Evolutionary conservation across 305 asterid species (phyloP), one percentile per base, ranked within the genome.

Genomic region (Solanum hybrid): DNA sequence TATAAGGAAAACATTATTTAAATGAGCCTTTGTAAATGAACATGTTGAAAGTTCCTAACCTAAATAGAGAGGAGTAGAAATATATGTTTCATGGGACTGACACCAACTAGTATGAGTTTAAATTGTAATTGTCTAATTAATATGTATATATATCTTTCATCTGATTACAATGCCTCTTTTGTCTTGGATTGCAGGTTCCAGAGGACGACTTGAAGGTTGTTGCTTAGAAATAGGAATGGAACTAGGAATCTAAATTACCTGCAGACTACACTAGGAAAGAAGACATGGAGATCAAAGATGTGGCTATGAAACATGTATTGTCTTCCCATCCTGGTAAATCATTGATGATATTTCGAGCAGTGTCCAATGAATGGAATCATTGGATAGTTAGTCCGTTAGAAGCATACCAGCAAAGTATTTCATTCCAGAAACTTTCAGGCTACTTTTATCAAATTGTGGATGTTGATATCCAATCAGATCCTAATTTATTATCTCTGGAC

Each of bases 301-400:
- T 45, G 19, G 73, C 90, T 3, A 92, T 66, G 77, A 90, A 89
- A 1, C 37, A 75, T 27, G 89, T 91, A 85, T 92, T 94, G 78
- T 93, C 92, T 24, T 89, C 88, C 45, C 95, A 94, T 32, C 94
- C 95, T 8, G 19, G 60, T 45, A 45, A 45, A 45, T 14, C 19
- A 45, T 45, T 45, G 19, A 45, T 45, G 60, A 45, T 88, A 72
- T 94, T 93, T 93, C 40, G 85, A 76, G 34, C 89, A 2, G 94
- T 94, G 10, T 93, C 95, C 3, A 94, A 85, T 78, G 95, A 91
- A 36, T 94, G 94, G 93, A 88, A 93, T 79, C 64, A 11, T 12
- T 56, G 94, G 92, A 91, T 93, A 27, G 85, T 13, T 26, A 38
- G 85, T 75, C 94, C 93, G 34, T 78, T 93, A 24, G 51, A 93